Percentiles rank a stretch among this genome's conserved stretches.
phyloP scores from a whole-genome alignment of 1,284 basidiomycete genomes.

The Anthracocystis walkeri region DNA sequence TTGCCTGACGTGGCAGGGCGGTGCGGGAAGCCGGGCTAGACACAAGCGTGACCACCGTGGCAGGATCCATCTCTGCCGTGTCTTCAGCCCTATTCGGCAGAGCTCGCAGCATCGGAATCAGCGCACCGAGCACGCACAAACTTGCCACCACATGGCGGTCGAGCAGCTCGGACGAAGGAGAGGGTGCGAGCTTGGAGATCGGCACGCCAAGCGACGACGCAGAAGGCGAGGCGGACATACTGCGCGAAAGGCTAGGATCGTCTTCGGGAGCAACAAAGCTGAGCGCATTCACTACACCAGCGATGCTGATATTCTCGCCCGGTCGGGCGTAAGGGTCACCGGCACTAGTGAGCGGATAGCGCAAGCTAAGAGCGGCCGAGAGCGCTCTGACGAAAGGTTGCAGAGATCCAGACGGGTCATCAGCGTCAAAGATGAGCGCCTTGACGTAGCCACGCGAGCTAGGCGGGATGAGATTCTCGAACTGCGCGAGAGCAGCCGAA shows the following conservation, averaged over 20 bases:
- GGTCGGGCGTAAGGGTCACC: constrained; percentile 67
- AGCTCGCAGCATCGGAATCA: constrained; percentile 48
- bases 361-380: constrained; percentile 56
- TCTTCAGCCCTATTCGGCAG: constrained; percentile 43
- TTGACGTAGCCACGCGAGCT: constrained; percentile 66
- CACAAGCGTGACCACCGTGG: constrained; percentile 49
- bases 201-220: constrained; percentile 27
- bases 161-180: constrained; percentile 43
- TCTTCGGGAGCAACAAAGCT: constrained; percentile 55
- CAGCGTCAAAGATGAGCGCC: constrained; percentile 50
- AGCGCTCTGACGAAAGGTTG: constrained; percentile 57
- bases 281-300: constrained; percentile 63
- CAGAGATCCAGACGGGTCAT: constrained; percentile 42
- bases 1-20: constrained; percentile 49
- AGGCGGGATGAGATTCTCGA: constrained; percentile 59
- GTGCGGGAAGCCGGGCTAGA: constrained; percentile 50
- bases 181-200: constrained; percentile 38
- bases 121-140: constrained; percentile 50
- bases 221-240: constrained; percentile 32
- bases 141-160: constrained; percentile 56
- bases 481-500: constrained; percentile 45
- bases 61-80: constrained; percentile 23
- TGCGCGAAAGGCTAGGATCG: constrained; percentile 24
- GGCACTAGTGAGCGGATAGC: constrained; percentile 63
- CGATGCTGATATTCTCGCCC: constrained; percentile 58